Conservation (phyloP, 352 stramenopile species). For the Phytophthora fragariae region DNA sequence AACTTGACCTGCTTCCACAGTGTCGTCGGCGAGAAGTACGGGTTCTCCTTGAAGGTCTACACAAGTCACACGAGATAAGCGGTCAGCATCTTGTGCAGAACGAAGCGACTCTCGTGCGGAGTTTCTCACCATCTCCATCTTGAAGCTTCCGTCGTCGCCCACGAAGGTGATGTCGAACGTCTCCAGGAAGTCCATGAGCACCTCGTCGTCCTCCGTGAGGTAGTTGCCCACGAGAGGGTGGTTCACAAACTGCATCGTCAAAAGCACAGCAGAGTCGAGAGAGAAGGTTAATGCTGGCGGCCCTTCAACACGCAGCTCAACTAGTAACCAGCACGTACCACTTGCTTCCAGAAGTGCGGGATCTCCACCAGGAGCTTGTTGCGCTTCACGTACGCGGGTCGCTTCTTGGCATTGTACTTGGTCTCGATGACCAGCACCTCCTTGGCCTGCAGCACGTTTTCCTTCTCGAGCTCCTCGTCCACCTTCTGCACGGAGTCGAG, state of each 20-base stretch:
- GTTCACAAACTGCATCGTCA: conserved; percentile 60
- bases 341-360: conserved; percentile 81
- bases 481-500: conserved; percentile 58
- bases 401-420: conserved; percentile 81
- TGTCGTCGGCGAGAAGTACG: conserved; percentile 55
- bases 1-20: conserved; percentile 82
- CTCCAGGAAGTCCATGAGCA: conserved; percentile 61
- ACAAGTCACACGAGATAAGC: conserved; percentile 4
- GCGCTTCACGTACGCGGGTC: conserved; percentile 72
- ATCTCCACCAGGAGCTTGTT: conserved; percentile 69
- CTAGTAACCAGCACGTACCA: conserved; percentile 43
- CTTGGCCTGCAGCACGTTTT: conserved; percentile 67
- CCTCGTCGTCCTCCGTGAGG: conserved; percentile 60
- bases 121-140: conserved; percentile 65
- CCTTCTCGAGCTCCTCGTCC: conserved; percentile 70
- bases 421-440: conserved; percentile 79
- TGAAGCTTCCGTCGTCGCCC: conserved; percentile 74
- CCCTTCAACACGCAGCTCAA: background rate
- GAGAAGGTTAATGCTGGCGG: background rate
- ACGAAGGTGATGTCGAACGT: conserved; percentile 70
- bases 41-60: conserved; percentile 77
- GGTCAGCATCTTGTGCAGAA: background rate
- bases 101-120: background rate
- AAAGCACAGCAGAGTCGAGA: background rate
- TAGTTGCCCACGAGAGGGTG: conserved; percentile 64